phyloP scores from a whole-genome alignment of 192 early-diverging fungal species.

The Paraglomus brasilianum region DNA sequence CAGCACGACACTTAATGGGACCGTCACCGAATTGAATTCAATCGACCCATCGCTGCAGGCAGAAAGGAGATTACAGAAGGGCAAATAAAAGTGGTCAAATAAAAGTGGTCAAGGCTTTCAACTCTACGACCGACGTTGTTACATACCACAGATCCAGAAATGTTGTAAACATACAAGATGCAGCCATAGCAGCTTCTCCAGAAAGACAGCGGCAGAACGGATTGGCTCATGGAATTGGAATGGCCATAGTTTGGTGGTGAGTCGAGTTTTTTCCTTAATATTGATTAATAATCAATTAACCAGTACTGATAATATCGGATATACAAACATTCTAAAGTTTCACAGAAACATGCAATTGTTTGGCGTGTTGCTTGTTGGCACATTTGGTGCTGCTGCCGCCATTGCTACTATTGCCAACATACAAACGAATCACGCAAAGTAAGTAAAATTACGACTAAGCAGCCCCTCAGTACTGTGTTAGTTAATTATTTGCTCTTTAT shows the following conservation, averaged over 20 bases:
- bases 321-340: conserved; percentile 25
- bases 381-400: conserved; percentile 30
- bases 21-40: neutral
- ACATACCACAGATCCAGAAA: too few relatives aligned
- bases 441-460: too few relatives aligned
- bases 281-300: neutral
- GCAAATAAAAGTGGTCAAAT: too few relatives aligned
- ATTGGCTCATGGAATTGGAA: conserved; percentile 22
- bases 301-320: neutral
- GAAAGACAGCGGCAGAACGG: neutral
- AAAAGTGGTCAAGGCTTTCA: conserved; percentile 13
- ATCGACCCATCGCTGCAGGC: neutral
- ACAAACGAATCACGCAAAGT: conserved; percentile 1
- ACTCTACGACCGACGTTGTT: neutral
- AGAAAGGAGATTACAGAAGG: conserved; percentile 4
- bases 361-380: conserved; percentile 15
- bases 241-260: conserved; percentile 20
- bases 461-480: too few relatives aligned
- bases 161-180: neutral
- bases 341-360: conserved; percentile 25
- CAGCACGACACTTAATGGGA: too few relatives aligned
- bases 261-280: neutral
- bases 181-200: neutral
- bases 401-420: conserved; percentile 14
- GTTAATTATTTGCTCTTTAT: too few relatives aligned